Evolutionary conservation across 345 rosid species (phyloP).

Genomic region (Linum lewisii): DNA sequence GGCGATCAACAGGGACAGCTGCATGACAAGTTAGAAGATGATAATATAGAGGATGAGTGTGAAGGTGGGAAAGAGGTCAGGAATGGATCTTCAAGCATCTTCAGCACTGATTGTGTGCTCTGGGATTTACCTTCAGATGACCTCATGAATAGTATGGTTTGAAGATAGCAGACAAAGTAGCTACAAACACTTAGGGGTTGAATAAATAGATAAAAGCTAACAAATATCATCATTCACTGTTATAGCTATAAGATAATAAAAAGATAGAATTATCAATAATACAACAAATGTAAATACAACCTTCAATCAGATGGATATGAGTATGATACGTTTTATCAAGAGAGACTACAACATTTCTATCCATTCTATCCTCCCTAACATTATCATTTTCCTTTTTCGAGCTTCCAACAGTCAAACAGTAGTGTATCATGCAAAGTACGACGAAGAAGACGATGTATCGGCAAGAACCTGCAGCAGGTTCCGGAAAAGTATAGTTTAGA

Average conservation of each 20-base stretch:
- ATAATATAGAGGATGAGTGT: constrained; percentile 35
- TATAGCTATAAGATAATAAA: not conserved
- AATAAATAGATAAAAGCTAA: not conserved
- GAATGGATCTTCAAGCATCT: constrained; percentile 34
- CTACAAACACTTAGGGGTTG: too few relatives aligned
- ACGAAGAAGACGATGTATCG: constrained; percentile 86
- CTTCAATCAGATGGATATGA: not conserved
- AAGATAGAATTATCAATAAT: too few relatives aligned
- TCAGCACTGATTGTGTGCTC: constrained; percentile 61
- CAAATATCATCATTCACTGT: not conserved
- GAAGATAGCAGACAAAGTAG: constrained; percentile 3
- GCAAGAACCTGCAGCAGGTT: constrained; percentile 71
- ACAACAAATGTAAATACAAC: not conserved
- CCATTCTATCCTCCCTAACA: not conserved
- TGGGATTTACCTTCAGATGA: constrained; percentile 84
- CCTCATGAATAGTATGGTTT: constrained; percentile 53
- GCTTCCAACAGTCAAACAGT: too few relatives aligned
- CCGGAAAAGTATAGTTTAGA: not conserved
- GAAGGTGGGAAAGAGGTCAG: constrained; percentile 39
- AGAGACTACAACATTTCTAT: not conserved
- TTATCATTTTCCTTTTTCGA: too few relatives aligned
- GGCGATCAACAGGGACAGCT: constrained; percentile 26
- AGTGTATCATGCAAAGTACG: constrained; percentile 73
- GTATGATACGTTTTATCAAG: not conserved
- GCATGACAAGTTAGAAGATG: constrained; percentile 30